Conservation (phyloP, 257 asterid species). For the Solanum sitiens region DNA sequence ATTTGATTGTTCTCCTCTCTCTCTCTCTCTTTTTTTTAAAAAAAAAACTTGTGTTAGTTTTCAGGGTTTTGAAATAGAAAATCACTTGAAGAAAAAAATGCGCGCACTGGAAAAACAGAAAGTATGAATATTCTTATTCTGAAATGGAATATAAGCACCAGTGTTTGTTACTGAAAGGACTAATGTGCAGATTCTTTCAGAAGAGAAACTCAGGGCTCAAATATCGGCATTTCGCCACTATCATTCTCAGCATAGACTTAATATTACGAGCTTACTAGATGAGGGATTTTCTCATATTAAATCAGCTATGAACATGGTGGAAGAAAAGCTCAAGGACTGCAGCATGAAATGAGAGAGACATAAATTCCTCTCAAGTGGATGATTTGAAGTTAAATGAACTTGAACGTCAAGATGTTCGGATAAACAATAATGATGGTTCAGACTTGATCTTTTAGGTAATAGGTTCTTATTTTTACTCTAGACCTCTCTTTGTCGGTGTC, state of each 20-base stretch:
- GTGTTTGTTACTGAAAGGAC: constrained; percentile 8
- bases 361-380: constrained; percentile 19
- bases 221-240: constrained; percentile 34
- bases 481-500: neutral
- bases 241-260: constrained; percentile 42
- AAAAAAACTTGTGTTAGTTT: neutral
- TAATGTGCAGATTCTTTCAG: constrained; percentile 35
- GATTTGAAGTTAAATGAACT: constrained; percentile 26
- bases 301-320: constrained; percentile 32
- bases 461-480: neutral
- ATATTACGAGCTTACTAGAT: constrained; percentile 48
- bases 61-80: constrained; percentile 89
- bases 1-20: neutral
- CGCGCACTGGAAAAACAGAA: constrained; percentile 48
- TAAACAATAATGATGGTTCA: constrained; percentile 34
- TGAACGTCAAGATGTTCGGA: constrained; percentile 74
- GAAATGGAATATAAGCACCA: neutral
- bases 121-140: constrained; percentile 28
- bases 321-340: constrained; percentile 48
- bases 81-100: constrained; percentile 73
- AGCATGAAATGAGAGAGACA: constrained; percentile 35
- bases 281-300: constrained; percentile 61
- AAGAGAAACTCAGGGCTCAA: constrained; percentile 48
- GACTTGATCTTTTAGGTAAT: constrained; percentile 41
- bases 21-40: neutral